These are phyloP conservation scores for Teunomyces lycoperdinae DNA, from an alignment of 805 yeast species.

Conservation along the genomic window DNA sequence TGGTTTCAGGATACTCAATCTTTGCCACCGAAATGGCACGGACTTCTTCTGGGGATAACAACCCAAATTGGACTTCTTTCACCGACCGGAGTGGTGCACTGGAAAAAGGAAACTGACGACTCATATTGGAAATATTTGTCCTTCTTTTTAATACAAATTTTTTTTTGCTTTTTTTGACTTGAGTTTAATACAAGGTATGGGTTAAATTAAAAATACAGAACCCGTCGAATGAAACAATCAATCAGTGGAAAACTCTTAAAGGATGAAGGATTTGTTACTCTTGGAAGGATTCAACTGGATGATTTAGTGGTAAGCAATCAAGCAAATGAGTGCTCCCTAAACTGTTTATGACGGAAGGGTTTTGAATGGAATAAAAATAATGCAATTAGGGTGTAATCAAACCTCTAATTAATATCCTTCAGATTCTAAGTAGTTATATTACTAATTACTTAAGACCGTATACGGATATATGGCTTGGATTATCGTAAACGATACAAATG, in stretches of 20 bases:
- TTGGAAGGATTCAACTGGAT: background rate
- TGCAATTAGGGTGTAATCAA: constrained; percentile 2
- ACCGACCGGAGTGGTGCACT: constrained; percentile 98
- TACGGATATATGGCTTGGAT: constrained; percentile 3
- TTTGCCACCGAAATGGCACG: constrained; percentile 98
- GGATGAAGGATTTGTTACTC: background rate
- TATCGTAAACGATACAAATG: constrained; percentile 3
- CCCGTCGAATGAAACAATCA: constrained; percentile 1
- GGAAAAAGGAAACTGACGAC: constrained; percentile 77
- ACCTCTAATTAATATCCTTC: constrained; percentile 4
- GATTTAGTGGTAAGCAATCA: constrained; percentile 21
- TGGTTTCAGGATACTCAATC: constrained; percentile 98
- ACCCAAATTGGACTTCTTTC: constrained; percentile 98
- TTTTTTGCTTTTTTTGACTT: constrained; percentile 6
- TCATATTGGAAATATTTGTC: constrained; percentile 24
- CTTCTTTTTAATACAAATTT: constrained; percentile 13
- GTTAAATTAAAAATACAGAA: background rate
- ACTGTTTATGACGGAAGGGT: background rate
- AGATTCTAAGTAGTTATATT: constrained; percentile 2
- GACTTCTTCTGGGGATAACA: constrained; percentile 92
- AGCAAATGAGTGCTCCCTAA: constrained; percentile 29
- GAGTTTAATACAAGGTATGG: background rate
- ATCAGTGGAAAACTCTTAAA: background rate
- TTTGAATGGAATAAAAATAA: background rate
- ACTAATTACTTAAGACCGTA: constrained; percentile 4